These are phyloP conservation scores for Lentinus polychrous DNA, from an alignment of 1,284 basidiomycete species.

Conservation along the genomic window DNA sequence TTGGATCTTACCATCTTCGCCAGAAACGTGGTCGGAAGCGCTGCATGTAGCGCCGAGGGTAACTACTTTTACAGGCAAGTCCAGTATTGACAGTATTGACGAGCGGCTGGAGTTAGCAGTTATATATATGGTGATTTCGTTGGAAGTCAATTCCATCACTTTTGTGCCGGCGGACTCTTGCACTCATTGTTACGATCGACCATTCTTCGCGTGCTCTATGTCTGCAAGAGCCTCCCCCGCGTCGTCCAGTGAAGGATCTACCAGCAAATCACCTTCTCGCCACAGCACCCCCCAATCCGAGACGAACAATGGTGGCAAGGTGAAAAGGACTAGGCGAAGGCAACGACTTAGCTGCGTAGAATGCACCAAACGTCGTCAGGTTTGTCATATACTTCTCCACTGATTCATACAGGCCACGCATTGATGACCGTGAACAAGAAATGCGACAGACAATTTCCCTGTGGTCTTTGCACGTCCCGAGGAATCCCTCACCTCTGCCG, in stretches of 20 bases:
- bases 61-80: not conserved
- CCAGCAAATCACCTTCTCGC: not conserved
- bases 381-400: not conserved
- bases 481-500: slow-evolving; percentile 46
- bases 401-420: not conserved
- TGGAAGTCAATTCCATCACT: not conserved
- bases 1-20: too few relatives aligned
- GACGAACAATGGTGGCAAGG: slow-evolving; percentile 15
- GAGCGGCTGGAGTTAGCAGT: not conserved
- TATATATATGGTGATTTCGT: not conserved
- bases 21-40: not conserved
- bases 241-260: not conserved
- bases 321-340: slow-evolving; percentile 21
- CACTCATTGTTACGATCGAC: not conserved
- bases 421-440: slow-evolving; percentile 28
- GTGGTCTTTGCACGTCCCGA: slow-evolving; percentile 41
- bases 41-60: not conserved
- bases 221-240: not conserved
- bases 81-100: slow-evolving; percentile 1
- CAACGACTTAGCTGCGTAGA: slow-evolving; percentile 46
- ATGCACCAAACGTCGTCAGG: slow-evolving; percentile 49
- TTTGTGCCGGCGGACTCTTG: not conserved
- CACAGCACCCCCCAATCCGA: not conserved
- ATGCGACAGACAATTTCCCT: slow-evolving; percentile 48
- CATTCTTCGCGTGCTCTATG: not conserved